phyloP scores from a whole-genome alignment of 495 filamentous ascomycete species.

The Neurospora sp. region DNA sequence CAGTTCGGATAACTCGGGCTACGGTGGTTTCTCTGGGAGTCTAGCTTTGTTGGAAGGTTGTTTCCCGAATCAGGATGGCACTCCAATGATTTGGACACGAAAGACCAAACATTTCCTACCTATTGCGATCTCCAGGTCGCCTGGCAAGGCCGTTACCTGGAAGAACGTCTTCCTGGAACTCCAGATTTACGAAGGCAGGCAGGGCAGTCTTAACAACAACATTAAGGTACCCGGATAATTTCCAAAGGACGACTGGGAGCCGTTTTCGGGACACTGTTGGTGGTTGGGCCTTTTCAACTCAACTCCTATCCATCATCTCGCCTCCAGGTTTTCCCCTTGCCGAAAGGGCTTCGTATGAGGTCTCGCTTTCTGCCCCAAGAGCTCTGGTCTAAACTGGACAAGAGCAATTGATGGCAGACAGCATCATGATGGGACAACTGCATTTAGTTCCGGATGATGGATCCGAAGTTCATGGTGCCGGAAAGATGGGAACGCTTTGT shows the following conservation, averaged over 20 bases:
- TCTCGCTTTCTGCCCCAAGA: background rate
- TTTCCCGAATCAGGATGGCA: background rate
- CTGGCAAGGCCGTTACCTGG: background rate
- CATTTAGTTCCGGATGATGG: background rate
- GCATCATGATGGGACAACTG: background rate
- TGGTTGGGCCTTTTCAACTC: background rate
- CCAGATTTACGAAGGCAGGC: background rate
- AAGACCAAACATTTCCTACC: background rate
- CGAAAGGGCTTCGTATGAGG: background rate
- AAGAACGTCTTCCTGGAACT: background rate
- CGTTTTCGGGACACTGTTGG: background rate
- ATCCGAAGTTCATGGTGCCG: background rate
- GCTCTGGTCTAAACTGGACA: background rate
- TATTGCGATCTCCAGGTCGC: background rate
- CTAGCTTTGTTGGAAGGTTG: background rate
- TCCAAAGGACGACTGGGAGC: background rate
- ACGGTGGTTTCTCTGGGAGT: background rate
- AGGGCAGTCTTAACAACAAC: background rate
- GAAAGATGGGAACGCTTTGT: background rate
- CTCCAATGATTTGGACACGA: background rate
- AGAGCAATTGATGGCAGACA: background rate
- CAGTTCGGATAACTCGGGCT: background rate
- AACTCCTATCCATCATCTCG: background rate
- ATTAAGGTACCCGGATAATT: background rate
- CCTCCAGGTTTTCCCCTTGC: background rate